Percentiles rank a stretch among this genome's conserved stretches.
phyloP scores from a whole-genome alignment of 108 stramenopile species.

The Nitzschia inconspicua region DNA sequence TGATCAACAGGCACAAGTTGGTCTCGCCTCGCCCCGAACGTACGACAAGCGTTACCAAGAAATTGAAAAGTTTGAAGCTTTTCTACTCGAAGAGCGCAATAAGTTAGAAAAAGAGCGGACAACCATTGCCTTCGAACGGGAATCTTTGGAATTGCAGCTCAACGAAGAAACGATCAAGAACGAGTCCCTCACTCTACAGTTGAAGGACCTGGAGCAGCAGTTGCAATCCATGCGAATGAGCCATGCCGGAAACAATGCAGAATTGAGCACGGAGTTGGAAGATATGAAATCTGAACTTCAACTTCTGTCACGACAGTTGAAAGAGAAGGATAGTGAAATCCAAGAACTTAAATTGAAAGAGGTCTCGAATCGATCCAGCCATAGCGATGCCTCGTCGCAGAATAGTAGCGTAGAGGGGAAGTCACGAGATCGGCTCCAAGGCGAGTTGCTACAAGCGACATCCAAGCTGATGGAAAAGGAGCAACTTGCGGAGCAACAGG shows the following conservation, averaged over 20 bases:
- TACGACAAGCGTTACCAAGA: conserved; percentile 6
- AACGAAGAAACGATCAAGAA: conserved; percentile 5
- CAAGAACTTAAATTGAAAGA: not conserved
- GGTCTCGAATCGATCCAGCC: not conserved
- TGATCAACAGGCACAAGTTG: not conserved
- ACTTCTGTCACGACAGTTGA: not conserved
- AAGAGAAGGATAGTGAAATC: conserved; percentile 1
- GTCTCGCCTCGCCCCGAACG: too few species aligned
- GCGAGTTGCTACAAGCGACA: not conserved
- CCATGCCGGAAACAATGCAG: not conserved
- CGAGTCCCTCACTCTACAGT: not conserved
- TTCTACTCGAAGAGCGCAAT: not conserved
- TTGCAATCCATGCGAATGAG: not conserved
- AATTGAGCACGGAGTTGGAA: not conserved
- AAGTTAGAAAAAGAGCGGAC: conserved; percentile 4
- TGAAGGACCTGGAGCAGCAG: conserved; percentile 1
- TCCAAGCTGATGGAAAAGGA: conserved; percentile 1
- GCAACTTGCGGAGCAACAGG: not conserved
- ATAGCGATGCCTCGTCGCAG: too few species aligned
- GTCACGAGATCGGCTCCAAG: conserved; percentile 14
- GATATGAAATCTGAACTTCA: not conserved
- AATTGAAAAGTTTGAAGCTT: not conserved
- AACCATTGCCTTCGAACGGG: conserved; percentile 9
- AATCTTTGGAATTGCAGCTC: conserved; percentile 7
- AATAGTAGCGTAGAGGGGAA: conserved; percentile 2